phyloP scores from a whole-genome alignment of 208 protist genomes.

The Leishmania guyanensis region DNA sequence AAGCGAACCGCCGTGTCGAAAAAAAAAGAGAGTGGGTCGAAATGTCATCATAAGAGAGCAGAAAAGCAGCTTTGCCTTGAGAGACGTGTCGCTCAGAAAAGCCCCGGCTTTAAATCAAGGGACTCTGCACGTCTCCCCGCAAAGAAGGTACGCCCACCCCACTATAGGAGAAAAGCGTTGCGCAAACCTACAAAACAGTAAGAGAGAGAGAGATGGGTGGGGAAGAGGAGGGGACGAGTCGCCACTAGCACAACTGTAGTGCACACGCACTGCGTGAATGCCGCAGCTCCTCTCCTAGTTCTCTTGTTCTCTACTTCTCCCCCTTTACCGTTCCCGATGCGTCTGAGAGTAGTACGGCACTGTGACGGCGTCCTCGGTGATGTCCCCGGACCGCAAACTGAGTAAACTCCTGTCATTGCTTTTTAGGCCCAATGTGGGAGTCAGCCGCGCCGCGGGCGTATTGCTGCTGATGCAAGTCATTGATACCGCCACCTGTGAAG shows the following conservation, averaged over 20 bases:
- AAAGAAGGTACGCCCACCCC: background rate
- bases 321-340: background rate
- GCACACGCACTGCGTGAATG: background rate
- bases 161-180: background rate
- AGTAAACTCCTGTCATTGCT: background rate
- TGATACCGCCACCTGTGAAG: slow-evolving; percentile 17
- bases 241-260: background rate
- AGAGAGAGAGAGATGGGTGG: background rate
- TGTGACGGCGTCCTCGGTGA: slow-evolving; percentile 13
- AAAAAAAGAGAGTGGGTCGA: background rate
- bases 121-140: background rate
- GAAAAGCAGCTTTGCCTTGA: background rate
- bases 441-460: slow-evolving; percentile 1
- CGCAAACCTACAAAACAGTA: background rate
- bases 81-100: background rate
- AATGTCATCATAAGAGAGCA: background rate
- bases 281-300: background rate
- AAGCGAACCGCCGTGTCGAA: background rate
- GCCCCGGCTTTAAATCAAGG: background rate
- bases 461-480: background rate
- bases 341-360: slow-evolving; percentile 12
- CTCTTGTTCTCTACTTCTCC: background rate
- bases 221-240: background rate
- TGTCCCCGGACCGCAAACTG: background rate
- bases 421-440: slow-evolving; percentile 9